A percentile compares a stretch with the other conserved stretches of the same genome.
Evolutionary conservation across 495 filamentous ascomycete species (phyloP).

Genomic region (Patellaria atrata): DNA sequence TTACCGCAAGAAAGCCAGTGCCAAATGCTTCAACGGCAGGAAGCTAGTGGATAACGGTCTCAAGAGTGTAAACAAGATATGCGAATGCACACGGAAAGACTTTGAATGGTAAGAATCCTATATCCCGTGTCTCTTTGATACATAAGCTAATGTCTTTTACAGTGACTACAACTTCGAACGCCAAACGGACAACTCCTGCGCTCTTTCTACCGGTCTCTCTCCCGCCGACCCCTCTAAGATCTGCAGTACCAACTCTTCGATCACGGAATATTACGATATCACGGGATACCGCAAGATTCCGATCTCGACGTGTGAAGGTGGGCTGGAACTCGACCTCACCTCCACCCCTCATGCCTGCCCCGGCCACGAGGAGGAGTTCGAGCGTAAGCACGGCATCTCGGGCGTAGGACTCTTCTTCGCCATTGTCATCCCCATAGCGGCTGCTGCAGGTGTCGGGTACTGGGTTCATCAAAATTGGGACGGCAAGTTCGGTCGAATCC

Average conservation of each 20-base stretch:
- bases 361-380: conserved; percentile 61
- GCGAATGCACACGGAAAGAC: conserved; percentile 67
- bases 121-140: neutral
- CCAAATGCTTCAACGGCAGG: conserved; percentile 63
- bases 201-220: conserved; percentile 51
- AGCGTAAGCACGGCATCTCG: conserved; percentile 53
- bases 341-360: conserved; percentile 47
- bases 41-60: conserved; percentile 51
- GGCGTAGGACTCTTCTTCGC: conserved; percentile 77
- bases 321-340: conserved; percentile 51
- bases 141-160: conserved; percentile 13
- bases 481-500: conserved; percentile 80
- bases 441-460: conserved; percentile 61
- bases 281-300: conserved; percentile 89
- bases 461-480: conserved; percentile 78
- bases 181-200: conserved; percentile 57
- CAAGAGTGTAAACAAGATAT: conserved; percentile 55
- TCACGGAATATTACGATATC: conserved; percentile 59
- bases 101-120: conserved; percentile 70
- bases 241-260: conserved; percentile 52
- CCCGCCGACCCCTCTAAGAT: conserved; percentile 48
- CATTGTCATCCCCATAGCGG: conserved; percentile 53
- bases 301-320: conserved; percentile 69
- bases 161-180: conserved; percentile 93
- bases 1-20: conserved; percentile 63